A percentile compares a stretch with the other conserved stretches of the same genome.
These are phyloP conservation scores for Emericellopsis cladophorae DNA, from an alignment of 2,329 filamentous ascomycete genomes.

Conservation along the genomic window DNA sequence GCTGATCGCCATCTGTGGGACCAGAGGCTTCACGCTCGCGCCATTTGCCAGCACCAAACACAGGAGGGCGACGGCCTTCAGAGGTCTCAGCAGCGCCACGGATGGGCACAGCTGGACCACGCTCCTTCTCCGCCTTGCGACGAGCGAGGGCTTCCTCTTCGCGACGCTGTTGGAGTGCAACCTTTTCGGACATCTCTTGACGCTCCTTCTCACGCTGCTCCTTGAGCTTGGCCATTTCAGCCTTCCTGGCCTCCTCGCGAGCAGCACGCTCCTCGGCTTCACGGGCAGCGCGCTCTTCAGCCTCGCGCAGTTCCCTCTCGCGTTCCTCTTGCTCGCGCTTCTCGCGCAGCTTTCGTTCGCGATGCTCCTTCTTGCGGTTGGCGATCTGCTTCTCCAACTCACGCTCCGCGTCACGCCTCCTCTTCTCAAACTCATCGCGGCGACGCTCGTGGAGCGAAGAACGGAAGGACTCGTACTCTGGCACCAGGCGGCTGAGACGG, in stretches of 20 bases:
- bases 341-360: slow-evolving; percentile 72
- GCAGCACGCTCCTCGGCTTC: slow-evolving; percentile 80
- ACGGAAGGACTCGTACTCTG: slow-evolving; percentile 75
- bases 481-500: slow-evolving; percentile 73
- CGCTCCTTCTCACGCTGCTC: slow-evolving; percentile 54
- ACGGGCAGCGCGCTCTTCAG: slow-evolving; percentile 66
- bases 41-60: slow-evolving; percentile 26
- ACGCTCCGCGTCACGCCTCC: slow-evolving; percentile 78
- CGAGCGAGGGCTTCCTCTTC: slow-evolving; percentile 82
- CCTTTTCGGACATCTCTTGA: slow-evolving; percentile 54
- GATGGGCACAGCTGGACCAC: slow-evolving; percentile 10
- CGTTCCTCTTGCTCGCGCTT: slow-evolving; percentile 74
- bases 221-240: slow-evolving; percentile 53
- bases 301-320: slow-evolving; percentile 66
- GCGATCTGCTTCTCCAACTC: slow-evolving; percentile 90
- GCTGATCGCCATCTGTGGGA: slow-evolving; percentile 14
- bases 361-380: slow-evolving; percentile 74
- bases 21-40: slow-evolving; percentile 24
- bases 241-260: slow-evolving; percentile 68
- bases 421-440: slow-evolving; percentile 91
- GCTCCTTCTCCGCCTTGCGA: slow-evolving; percentile 53
- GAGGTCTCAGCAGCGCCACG: slow-evolving; percentile 7
- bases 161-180: slow-evolving; percentile 61
- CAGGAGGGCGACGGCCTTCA: slow-evolving; percentile 18
- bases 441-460: slow-evolving; percentile 73